Base-by-base conservation (phyloP, 2,329 filamentous ascomycete genomes). In the Botrytis medusae region DNA sequence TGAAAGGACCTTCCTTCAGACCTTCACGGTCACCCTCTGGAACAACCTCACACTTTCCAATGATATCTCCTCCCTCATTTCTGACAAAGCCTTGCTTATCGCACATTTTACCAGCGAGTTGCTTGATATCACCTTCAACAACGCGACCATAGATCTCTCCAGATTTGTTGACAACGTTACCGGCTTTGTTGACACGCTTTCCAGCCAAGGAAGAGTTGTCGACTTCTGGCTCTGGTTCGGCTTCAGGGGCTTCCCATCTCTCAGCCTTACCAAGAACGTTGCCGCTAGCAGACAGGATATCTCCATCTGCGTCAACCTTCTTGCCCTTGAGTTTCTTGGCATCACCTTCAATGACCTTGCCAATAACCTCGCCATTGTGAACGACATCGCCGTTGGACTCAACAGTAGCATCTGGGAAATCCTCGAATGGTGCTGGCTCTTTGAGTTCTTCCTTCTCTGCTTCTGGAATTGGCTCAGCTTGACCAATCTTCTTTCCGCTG, bases 31-130 rank as follows among this genome's bases (percentile, higher is more conserved):
- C 90, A 14, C 90, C 86, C 78, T 91, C 89, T 34, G 91, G 85
- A 51, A 93, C 89, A 42, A 93, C 83, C 78, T 93, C 90, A 63
- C 89, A 89, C 73, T 86, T 87, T 74, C 91, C 91, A 74, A 93
- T 87, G 64, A 93, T 84, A 73, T 92, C 89, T 63, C 92, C 92
- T n/a, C 86, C 87, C 80, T 93, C 91, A 79, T 91, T 92, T 83
- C 90, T 89, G 76, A 93, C 87, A 79, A 92, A 88, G 51, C 92
- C 92, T 44, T 92, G 83, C 81, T 90, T 91, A 80, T 93, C 90
- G 78, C 90, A 90, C 87, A 91, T 91, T 78, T 88, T 89, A 42
- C 91, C 91, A 16, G 89, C 83, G 60, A 93, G 86, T 71, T 87
- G 86, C 81, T 88, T 87, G 51, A 88, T 79, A 74, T 91, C 88